Evolutionary conservation across 495 filamentous ascomycete genomes (phyloP).

Genomic region (Oleoguttula mirabilis): DNA sequence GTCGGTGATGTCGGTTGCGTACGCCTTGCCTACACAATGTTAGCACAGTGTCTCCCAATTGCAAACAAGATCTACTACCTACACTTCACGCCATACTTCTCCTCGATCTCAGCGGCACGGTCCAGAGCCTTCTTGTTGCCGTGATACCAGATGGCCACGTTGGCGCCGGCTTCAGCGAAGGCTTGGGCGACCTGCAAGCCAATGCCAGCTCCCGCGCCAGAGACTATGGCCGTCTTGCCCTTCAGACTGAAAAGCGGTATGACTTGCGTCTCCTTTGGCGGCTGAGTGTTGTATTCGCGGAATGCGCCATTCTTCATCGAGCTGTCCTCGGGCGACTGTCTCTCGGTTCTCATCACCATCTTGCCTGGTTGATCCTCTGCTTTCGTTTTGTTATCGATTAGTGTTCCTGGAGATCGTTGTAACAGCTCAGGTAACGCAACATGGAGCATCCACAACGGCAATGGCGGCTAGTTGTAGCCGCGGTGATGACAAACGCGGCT

Average conservation of each 20-base stretch:
- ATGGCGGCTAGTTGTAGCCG: not conserved
- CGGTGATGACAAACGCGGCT: no score
- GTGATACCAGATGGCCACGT: slow-evolving; percentile 82
- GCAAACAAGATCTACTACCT: slow-evolving; percentile 12
- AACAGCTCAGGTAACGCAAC: no score
- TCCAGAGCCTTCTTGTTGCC: slow-evolving; percentile 58
- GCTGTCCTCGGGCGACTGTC: slow-evolving; percentile 14
- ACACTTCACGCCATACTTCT: slow-evolving; percentile 74
- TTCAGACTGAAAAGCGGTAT: slow-evolving; percentile 73
- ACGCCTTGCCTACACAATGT: slow-evolving; percentile 20
- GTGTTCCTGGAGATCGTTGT: no score
- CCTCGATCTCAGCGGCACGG: slow-evolving; percentile 59
- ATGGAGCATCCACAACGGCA: no score
- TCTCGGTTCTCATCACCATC: slow-evolving; percentile 8
- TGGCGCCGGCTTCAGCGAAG: slow-evolving; percentile 71
- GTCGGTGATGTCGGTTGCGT: slow-evolving; percentile 24
- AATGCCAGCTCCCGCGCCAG: slow-evolving; percentile 73
- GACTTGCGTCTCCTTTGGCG: slow-evolving; percentile 48
- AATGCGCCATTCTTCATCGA: slow-evolving; percentile 26
- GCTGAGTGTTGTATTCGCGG: slow-evolving; percentile 25
- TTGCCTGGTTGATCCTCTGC: no score
- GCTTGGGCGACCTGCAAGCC: slow-evolving; percentile 65
- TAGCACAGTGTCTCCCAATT: not conserved
- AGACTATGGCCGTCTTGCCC: slow-evolving; percentile 72
- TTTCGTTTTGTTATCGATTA: no score